Conservation (phyloP, 2,329 filamentous ascomycete genomes). For the Cadophora sp. region DNA sequence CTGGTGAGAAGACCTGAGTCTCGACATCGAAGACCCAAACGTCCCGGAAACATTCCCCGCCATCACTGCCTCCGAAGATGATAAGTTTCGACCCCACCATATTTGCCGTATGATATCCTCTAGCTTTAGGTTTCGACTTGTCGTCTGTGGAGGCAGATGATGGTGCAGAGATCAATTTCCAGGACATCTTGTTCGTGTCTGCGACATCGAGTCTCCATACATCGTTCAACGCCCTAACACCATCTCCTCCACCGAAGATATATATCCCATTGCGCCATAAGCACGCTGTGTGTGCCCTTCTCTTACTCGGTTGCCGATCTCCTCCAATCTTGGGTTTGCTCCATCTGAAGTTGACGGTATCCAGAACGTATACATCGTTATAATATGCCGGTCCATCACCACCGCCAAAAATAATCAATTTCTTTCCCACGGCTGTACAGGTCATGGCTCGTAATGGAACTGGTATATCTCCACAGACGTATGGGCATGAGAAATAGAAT, state of each 20-base stretch:
- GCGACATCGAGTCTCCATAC: conserved; percentile 75
- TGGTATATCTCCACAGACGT: conserved; percentile 68
- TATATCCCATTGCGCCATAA: conserved; percentile 75
- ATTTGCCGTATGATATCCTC: conserved; percentile 75
- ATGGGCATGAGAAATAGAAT: conserved; percentile 72
- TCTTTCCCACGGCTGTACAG: conserved; percentile 73
- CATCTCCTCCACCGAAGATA: conserved; percentile 75
- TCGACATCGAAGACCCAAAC: conserved; percentile 78
- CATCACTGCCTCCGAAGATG: conserved; percentile 73
- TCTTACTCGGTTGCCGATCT: conserved; percentile 63
- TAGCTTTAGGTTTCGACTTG: conserved; percentile 62
- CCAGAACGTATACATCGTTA: conserved; percentile 75
- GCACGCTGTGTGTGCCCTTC: conserved; percentile 73
- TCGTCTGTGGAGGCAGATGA: conserved; percentile 50
- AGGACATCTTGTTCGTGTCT: conserved; percentile 71
- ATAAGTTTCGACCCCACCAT: conserved; percentile 77
- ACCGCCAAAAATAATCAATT: conserved; percentile 72
- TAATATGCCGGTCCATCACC: conserved; percentile 75
- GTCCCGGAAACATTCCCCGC: conserved; percentile 74
- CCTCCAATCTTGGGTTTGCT: conserved; percentile 64
- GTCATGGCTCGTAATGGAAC: conserved; percentile 74
- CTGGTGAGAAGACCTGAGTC: conserved; percentile 62
- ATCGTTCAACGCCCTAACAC: conserved; percentile 73
- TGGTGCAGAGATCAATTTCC: conserved; percentile 64
- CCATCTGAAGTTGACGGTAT: conserved; percentile 74